A percentile compares a stretch with the other conserved stretches of the same genome.
Conservation (phyloP, 345 rosid genomes). For the Erodium maritimum region DNA sequence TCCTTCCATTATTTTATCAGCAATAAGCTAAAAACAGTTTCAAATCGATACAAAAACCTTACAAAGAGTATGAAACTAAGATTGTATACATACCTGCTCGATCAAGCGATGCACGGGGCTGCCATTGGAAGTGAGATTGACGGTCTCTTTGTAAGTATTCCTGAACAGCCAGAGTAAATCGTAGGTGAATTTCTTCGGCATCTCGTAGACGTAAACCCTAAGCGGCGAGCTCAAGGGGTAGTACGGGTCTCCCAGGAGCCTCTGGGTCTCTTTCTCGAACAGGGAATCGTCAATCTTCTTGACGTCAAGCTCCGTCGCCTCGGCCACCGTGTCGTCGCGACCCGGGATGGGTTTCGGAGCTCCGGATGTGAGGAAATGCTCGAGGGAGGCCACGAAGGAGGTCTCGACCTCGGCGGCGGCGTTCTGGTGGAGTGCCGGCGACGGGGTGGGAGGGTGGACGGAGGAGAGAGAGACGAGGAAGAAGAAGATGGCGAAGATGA, state of each 20-base stretch:
- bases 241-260: conserved; percentile 25
- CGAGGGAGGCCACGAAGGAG: conserved; percentile 68
- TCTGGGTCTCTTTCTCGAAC: conserved; percentile 31
- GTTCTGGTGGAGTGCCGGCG: conserved; percentile 1
- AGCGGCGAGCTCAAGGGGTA: conserved; percentile 47
- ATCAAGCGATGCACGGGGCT: conserved; percentile 94
- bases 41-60: too few species aligned
- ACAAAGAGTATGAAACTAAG: too few species aligned
- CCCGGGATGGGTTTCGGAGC: conserved; percentile 14
- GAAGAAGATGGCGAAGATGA: conserved; percentile 16
- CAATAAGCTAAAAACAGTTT: too few species aligned
- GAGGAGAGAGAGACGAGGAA: conserved; percentile 16
- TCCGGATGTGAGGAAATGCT: conserved; percentile 32
- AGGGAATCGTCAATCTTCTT: conserved; percentile 32
- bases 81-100: conserved; percentile 64
- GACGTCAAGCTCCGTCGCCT: conserved; percentile 20
- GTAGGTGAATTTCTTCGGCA: conserved; percentile 78
- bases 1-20: too few species aligned
- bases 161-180: conserved; percentile 70
- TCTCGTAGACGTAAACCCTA: conserved; percentile 76
- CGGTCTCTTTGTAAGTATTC: conserved; percentile 56
- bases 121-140: conserved; percentile 86
- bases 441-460: conserved; percentile 15
- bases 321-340: conserved; percentile 31
- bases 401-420: conserved; percentile 19